Conservation (phyloP, 345 rosid genomes). For the Corchorus olitorius region DNA sequence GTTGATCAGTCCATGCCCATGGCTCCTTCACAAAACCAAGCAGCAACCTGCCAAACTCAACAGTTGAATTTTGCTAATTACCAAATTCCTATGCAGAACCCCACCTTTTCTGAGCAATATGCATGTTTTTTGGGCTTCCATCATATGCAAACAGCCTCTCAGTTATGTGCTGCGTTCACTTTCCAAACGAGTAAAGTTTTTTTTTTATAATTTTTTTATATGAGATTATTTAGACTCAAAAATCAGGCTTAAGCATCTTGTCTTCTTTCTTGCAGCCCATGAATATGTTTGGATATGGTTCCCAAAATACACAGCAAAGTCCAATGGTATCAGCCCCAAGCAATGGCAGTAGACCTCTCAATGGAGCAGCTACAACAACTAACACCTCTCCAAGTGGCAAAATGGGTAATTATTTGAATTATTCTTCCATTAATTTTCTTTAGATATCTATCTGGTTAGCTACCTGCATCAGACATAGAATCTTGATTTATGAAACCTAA, state of each 20-base stretch:
- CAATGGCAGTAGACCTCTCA: conserved; percentile 18
- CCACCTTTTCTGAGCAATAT: conserved; percentile 43
- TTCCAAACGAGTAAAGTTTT: background rate
- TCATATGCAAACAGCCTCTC: conserved; percentile 48
- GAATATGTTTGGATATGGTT: conserved; percentile 51
- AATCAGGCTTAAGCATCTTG: background rate
- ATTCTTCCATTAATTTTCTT: background rate
- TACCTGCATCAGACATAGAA: background rate
- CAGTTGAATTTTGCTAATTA: conserved; percentile 42
- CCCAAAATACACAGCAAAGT: conserved; percentile 38
- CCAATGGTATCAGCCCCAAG: conserved; percentile 33
- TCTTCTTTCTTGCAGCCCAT: conserved; percentile 40
- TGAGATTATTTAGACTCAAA: too few relatives aligned
- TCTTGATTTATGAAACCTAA: background rate
- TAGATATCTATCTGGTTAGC: background rate
- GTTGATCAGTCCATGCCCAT: conserved; percentile 44
- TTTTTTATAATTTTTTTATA: background rate
- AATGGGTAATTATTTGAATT: conserved; percentile 13
- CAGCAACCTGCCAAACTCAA: conserved; percentile 39
- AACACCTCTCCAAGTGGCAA: conserved; percentile 37
- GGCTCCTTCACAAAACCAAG: conserved; percentile 44
- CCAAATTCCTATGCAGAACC: conserved; percentile 45
- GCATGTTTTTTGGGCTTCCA: conserved; percentile 53
- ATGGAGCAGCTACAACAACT: conserved; percentile 31
- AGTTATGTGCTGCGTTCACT: conserved; percentile 38